Conservation (phyloP, 805 yeast species). For the Candida sithepensis region DNA sequence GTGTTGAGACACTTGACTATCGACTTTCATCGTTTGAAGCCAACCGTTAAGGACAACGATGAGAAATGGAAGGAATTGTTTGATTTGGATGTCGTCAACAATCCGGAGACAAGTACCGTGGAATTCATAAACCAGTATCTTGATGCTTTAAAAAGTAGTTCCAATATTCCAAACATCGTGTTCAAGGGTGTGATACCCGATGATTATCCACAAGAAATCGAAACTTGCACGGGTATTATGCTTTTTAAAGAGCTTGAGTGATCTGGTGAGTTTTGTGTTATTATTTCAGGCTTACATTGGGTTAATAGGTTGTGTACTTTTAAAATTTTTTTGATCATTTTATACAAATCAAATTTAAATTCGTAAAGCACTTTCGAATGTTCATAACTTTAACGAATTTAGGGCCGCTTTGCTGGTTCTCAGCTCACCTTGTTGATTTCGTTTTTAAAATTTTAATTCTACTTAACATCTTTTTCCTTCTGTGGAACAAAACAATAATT, state of each 20-base stretch:
- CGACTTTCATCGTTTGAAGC: conserved; percentile 15
- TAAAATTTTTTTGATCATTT: too few species aligned
- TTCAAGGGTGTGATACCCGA: conserved; percentile 13
- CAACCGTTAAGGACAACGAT: conserved; percentile 5
- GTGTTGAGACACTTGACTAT: conserved; percentile 6
- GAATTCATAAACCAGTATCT: conserved; percentile 14
- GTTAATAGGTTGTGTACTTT: too few species aligned
- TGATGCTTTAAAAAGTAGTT: conserved; percentile 13
- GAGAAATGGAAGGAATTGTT: conserved; percentile 22
- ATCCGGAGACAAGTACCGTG: conserved; percentile 10
- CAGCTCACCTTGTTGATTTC: too few species aligned
- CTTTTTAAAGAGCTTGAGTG: conserved; percentile 12
- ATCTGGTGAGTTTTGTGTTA: background rate
- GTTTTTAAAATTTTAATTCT: too few species aligned
- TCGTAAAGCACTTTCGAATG: too few species aligned
- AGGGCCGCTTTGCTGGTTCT: too few species aligned
- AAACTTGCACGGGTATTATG: conserved; percentile 19
- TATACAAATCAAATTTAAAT: too few species aligned
- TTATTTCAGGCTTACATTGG: too few species aligned
- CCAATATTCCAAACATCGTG: conserved; percentile 24
- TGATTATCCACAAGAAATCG: conserved; percentile 11
- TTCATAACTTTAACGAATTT: too few species aligned
- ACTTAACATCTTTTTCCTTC: too few species aligned
- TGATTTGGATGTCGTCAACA: conserved; percentile 5
- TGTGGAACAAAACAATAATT: too few species aligned